Evolutionary conservation across 73 alveolate species (phyloP).

Genomic region (Uronychia binucleata): DNA sequence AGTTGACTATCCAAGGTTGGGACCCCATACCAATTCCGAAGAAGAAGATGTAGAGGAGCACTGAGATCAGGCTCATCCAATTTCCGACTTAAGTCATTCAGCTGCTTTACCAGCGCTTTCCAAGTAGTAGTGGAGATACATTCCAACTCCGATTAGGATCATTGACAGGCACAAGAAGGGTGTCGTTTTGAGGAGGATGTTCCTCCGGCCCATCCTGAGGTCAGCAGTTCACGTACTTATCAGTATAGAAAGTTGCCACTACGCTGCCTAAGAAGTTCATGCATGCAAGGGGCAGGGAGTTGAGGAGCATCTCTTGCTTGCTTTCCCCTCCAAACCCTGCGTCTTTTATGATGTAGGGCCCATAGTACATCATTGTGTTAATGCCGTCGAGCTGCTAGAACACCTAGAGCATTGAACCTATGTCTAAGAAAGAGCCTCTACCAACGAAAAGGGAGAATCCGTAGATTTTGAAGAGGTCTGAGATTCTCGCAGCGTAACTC

Average conservation of each 20-base stretch:
- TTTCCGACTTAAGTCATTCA: neutral
- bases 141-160: slow-evolving; percentile 22
- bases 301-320: slow-evolving; percentile 6
- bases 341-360: slow-evolving; percentile 45
- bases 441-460: slow-evolving; percentile 17
- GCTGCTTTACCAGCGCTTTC: slow-evolving; percentile 10
- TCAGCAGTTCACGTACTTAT: neutral
- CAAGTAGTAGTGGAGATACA: neutral
- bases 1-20: slow-evolving; percentile 60
- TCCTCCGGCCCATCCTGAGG: slow-evolving; percentile 45
- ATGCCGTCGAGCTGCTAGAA: slow-evolving; percentile 44
- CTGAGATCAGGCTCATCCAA: slow-evolving; percentile 29
- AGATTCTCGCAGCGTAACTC: neutral
- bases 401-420: slow-evolving; percentile 34
- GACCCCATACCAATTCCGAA: slow-evolving; percentile 57
- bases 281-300: slow-evolving; percentile 53
- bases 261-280: slow-evolving; percentile 53
- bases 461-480: slow-evolving; percentile 15
- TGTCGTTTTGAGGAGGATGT: slow-evolving; percentile 31
- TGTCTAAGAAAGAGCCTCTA: neutral
- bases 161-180: slow-evolving; percentile 44
- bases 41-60: slow-evolving; percentile 37
- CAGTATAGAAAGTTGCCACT: slow-evolving; percentile 40
- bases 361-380: slow-evolving; percentile 40
- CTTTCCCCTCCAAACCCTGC: slow-evolving; percentile 53